Evolutionary conservation across 805 yeast genomes (phyloP).

Genomic region (Starmerella cellae): DNA sequence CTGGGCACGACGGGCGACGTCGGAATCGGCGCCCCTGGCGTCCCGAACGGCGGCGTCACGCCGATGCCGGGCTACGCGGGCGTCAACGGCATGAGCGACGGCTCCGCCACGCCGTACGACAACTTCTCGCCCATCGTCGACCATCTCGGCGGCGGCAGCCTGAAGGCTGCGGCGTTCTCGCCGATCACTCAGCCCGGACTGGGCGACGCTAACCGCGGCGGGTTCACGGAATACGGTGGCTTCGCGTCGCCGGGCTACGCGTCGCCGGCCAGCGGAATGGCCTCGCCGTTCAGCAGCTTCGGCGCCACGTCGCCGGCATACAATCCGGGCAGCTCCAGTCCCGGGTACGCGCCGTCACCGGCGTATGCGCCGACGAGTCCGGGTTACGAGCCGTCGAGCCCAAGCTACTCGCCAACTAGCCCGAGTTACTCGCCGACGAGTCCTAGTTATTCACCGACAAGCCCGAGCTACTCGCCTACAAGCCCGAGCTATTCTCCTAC

Average conservation of each 20-base stretch:
- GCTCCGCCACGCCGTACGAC: slow-evolving; percentile 88
- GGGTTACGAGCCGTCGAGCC: slow-evolving; percentile 22
- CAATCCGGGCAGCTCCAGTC: slow-evolving; percentile 56
- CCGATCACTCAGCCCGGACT: slow-evolving; percentile 83
- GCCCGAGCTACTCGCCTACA: slow-evolving; percentile 51
- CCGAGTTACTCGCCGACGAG: slow-evolving; percentile 60
- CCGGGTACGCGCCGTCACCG: slow-evolving; percentile 58
- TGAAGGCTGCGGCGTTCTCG: slow-evolving; percentile 70
- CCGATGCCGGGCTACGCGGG: slow-evolving; percentile 21
- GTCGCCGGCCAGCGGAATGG: slow-evolving; percentile 30
- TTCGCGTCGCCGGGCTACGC: slow-evolving; percentile 34
- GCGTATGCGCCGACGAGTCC: slow-evolving; percentile 67
- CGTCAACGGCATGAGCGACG: slow-evolving; percentile 32
- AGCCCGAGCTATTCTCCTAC: slow-evolving; percentile 57
- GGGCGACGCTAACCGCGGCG: slow-evolving; percentile 58
- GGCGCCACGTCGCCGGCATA: slow-evolving; percentile 37
- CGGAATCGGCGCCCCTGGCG: slow-evolving; percentile 24
- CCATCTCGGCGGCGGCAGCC: slow-evolving; percentile 21
- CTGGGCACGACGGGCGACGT: slow-evolving; percentile 30
- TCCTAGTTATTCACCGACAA: slow-evolving; percentile 43
- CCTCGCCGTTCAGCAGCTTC: slow-evolving; percentile 36
- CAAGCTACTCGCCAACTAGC: slow-evolving; percentile 46
- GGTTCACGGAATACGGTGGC: slow-evolving; percentile 82
- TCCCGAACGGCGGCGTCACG: slow-evolving; percentile 33
- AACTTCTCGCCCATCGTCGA: slow-evolving; percentile 39